A percentile compares a stretch with the other conserved stretches of the same genome.
Conservation (phyloP, 1,139 yeast genomes). For the Geotrichum reessii region DNA sequence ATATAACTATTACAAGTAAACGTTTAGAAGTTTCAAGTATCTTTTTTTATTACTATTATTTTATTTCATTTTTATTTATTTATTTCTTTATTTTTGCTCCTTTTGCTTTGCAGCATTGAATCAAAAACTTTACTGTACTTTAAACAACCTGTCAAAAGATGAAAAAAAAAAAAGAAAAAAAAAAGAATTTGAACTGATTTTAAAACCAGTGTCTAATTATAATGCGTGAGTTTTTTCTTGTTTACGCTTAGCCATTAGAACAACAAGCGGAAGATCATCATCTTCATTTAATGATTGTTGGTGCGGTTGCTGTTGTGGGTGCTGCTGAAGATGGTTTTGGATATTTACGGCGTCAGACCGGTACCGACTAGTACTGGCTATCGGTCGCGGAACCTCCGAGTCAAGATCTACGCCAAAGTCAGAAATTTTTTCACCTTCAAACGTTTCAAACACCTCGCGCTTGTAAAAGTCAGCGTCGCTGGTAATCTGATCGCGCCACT, state of each 20-base stretch:
- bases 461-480: conserved; percentile 34
- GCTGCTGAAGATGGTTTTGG: not conserved
- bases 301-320: not conserved
- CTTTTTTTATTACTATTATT: too few species aligned
- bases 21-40: too few species aligned
- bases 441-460: conserved; percentile 63
- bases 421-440: conserved; percentile 70
- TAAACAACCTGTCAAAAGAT: too few species aligned
- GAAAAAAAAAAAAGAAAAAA: too few species aligned
- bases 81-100: too few species aligned
- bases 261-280: conserved; percentile 19
- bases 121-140: too few species aligned
- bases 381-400: conserved; percentile 40
- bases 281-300: conserved; percentile 3
- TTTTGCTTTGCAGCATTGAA: too few species aligned
- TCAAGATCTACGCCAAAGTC: conserved; percentile 88
- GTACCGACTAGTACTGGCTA: not conserved
- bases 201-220: not conserved
- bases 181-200: too few species aligned
- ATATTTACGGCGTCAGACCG: not conserved
- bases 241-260: conserved; percentile 17
- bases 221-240: conserved; percentile 16
- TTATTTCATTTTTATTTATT: too few species aligned
- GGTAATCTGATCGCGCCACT: conserved; percentile 22
- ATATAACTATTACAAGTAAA: too few species aligned